phyloP scores from a whole-genome alignment of 768 basidiomycete genomes.

The Lactifluus piperatus region DNA sequence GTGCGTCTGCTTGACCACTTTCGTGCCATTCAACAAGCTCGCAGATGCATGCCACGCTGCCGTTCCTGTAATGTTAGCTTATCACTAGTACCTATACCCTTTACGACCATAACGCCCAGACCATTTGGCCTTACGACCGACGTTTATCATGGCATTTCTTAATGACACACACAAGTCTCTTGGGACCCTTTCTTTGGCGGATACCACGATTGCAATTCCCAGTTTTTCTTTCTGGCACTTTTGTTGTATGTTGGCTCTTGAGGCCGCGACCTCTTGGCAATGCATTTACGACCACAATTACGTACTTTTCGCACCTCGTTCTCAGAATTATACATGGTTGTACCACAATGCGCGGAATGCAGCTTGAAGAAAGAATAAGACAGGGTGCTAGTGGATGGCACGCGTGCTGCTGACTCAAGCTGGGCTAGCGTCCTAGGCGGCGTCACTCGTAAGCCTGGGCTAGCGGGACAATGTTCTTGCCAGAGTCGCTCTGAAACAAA shows the following conservation, averaged over 20 bases:
- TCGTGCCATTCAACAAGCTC: too few relatives aligned
- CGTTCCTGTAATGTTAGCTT: not conserved
- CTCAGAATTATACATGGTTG: not conserved
- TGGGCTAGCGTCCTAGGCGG: too few relatives aligned
- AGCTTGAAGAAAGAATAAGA: not conserved
- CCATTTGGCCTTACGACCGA: not conserved
- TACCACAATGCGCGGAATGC: not conserved
- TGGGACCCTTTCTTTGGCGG: not conserved
- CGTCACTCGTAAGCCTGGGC: too few relatives aligned
- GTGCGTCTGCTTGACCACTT: not conserved
- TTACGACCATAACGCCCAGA: not conserved
- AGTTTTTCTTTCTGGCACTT: not conserved
- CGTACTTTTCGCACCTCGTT: not conserved
- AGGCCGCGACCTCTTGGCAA: not conserved
- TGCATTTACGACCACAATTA: not conserved
- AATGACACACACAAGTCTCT: not conserved
- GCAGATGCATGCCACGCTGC: not conserved
- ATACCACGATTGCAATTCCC: not conserved
- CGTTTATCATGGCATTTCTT: not conserved
- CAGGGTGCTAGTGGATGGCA: not conserved
- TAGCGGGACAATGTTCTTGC: too few relatives aligned
- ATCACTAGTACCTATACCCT: not conserved
- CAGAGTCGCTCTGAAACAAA: too few relatives aligned
- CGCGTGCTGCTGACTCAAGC: too few relatives aligned
- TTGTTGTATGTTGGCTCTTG: not conserved